These are phyloP conservation scores for Mycena indigotica DNA, from an alignment of 768 basidiomycete species.

Conservation along the genomic window DNA sequence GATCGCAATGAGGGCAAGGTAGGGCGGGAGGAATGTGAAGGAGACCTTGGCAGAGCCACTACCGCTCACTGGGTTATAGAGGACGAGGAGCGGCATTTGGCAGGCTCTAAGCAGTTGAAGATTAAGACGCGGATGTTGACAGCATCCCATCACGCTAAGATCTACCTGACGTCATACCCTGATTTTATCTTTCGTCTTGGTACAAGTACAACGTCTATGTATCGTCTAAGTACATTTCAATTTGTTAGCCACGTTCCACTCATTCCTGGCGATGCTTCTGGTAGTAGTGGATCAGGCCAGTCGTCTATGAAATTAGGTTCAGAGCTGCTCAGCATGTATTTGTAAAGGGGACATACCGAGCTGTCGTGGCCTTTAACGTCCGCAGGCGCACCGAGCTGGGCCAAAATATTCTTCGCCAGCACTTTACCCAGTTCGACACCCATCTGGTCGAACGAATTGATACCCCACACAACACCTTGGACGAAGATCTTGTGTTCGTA, in stretches of 20 bases:
- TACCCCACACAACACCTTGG: constrained; percentile 96
- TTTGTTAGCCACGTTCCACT: constrained; percentile 13
- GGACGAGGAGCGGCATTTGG: constrained; percentile 58
- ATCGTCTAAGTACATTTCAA: constrained; percentile 4
- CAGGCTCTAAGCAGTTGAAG: too few relatives aligned
- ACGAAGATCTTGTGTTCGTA: constrained; percentile 99
- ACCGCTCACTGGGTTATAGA: constrained; percentile 82
- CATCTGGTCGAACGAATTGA: constrained; percentile 99
- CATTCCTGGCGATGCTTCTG: constrained; percentile 84
- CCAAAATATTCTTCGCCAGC: constrained; percentile 93
- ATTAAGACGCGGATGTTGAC: too few relatives aligned
- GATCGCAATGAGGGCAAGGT: background rate
- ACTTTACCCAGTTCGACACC: constrained; percentile 98
- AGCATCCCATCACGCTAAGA: too few relatives aligned
- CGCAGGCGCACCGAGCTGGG: constrained; percentile 76
- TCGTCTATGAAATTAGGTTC: constrained; percentile 58
- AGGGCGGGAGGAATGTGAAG: too few relatives aligned
- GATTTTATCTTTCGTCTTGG: too few relatives aligned
- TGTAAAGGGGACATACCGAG: constrained; percentile 65
- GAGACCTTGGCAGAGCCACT: constrained; percentile 50
- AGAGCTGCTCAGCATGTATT: background rate
- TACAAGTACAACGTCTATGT: background rate
- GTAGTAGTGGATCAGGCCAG: constrained; percentile 96
- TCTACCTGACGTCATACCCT: too few relatives aligned
- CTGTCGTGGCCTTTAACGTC: constrained; percentile 89